Evolutionary conservation across 2,329 filamentous ascomycete genomes (phyloP).

Genomic region (Fusarium guadeloupense): DNA sequence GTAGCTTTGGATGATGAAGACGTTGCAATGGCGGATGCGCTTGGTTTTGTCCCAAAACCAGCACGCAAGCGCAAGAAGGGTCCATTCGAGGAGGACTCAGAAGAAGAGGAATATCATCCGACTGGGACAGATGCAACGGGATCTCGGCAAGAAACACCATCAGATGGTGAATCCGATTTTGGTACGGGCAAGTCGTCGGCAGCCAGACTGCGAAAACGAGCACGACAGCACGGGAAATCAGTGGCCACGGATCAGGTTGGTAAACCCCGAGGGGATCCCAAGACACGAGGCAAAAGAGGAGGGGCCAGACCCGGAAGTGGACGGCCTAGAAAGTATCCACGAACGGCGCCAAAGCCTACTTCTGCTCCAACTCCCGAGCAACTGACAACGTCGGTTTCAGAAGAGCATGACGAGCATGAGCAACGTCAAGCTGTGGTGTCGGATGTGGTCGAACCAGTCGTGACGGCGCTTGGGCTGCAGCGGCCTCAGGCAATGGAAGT

Average conservation of each 20-base stretch:
- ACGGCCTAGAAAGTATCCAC: constrained; percentile 52
- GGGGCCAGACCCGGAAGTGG: constrained; percentile 52
- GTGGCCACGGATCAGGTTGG: constrained; percentile 9
- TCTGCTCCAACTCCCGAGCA: constrained; percentile 2
- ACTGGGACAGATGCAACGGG: constrained; percentile 36
- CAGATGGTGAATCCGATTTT: constrained; percentile 41
- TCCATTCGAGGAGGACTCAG: constrained; percentile 41
- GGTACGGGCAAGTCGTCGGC: constrained; percentile 21
- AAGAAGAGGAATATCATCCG: constrained; percentile 46
- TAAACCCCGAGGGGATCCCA: constrained; percentile 39
- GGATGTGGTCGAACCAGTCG: constrained; percentile 15
- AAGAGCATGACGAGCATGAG: constrained; percentile 13
- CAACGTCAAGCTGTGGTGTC: constrained; percentile 24
- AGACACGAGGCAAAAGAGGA: constrained; percentile 50
- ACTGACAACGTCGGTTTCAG: constrained; percentile 5
- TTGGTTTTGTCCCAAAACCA: constrained; percentile 14
- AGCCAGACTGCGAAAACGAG: constrained; percentile 43
- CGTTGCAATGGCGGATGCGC: constrained; percentile 16
- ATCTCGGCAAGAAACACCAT: constrained; percentile 36
- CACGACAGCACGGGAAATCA: constrained; percentile 26
- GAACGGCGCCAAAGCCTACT: constrained; percentile 34
- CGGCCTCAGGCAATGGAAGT: constrained; percentile 3
- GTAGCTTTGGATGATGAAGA: constrained; percentile 29
- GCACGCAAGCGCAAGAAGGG: constrained; percentile 46
- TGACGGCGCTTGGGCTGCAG: constrained; percentile 9